These are phyloP conservation scores for Parsonsia alboflavescens DNA, from an alignment of 257 asterid genomes.

Conservation along the genomic window DNA sequence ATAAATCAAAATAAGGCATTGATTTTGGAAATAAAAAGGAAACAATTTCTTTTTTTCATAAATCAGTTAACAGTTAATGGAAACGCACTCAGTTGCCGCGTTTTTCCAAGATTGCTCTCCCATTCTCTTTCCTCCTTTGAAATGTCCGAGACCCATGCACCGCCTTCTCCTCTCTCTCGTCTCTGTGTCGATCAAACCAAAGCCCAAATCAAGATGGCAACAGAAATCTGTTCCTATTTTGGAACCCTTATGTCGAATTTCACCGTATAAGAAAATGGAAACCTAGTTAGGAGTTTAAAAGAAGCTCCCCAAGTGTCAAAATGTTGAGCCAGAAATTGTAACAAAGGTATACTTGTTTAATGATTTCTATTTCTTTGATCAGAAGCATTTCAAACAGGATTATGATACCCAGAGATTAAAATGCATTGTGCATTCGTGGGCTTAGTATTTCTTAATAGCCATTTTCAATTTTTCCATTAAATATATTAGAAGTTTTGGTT, in stretches of 20 bases:
- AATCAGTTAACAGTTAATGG: slow-evolving; percentile 8
- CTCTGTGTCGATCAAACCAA: slow-evolving; percentile 9
- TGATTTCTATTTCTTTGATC: not conserved
- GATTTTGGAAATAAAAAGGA: too few species aligned
- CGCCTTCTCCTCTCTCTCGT: slow-evolving; percentile 17
- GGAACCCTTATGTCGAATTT: slow-evolving; percentile 11
- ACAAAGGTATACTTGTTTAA: not conserved
- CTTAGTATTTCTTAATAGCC: not conserved
- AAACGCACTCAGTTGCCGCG: slow-evolving; percentile 20
- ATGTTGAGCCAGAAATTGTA: not conserved
- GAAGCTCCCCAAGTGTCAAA: not conserved
- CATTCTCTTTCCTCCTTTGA: slow-evolving; percentile 14
- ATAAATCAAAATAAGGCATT: too few species aligned
- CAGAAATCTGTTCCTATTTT: slow-evolving; percentile 11
- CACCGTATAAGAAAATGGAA: not conserved
- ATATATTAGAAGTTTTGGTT: not conserved
- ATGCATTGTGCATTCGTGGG: not conserved
- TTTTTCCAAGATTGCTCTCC: slow-evolving; percentile 18
- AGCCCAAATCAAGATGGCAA: slow-evolving; percentile 14
- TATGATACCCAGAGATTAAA: not conserved
- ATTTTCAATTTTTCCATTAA: not conserved
- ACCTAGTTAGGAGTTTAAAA: slow-evolving; percentile 6
- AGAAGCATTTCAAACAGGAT: not conserved
- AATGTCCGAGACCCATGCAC: slow-evolving; percentile 33
- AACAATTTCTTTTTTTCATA: too few species aligned